phyloP scores from a whole-genome alignment of 1,139 yeast genomes.

The Blastobotrys serpentis region DNA sequence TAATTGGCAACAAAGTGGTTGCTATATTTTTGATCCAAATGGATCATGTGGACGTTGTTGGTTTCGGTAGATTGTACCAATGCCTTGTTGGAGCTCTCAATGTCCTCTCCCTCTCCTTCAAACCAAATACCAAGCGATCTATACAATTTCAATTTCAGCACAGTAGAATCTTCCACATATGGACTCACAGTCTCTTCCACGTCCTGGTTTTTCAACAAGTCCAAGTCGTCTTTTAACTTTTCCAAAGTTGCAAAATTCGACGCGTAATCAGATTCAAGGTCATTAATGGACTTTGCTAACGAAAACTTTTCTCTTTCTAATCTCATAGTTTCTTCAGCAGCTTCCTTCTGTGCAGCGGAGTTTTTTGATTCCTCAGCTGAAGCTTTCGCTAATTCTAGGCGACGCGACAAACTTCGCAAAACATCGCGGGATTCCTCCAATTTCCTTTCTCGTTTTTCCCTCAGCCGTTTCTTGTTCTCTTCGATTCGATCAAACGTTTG shows the following conservation, averaged over 20 bases:
- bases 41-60: constrained; percentile 52
- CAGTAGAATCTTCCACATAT: constrained; percentile 38
- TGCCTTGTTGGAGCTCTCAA: constrained; percentile 41
- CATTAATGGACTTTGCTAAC: constrained; percentile 57
- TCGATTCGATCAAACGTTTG: constrained; percentile 28
- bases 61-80: constrained; percentile 52
- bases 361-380: constrained; percentile 36
- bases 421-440: constrained; percentile 25
- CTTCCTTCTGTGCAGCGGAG: constrained; percentile 34
- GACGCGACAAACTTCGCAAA: constrained; percentile 33
- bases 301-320: constrained; percentile 53
- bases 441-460: constrained; percentile 21
- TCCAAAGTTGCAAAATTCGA: constrained; percentile 47
- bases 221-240: constrained; percentile 44
- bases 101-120: constrained; percentile 35
- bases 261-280: constrained; percentile 53
- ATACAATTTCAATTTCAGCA: constrained; percentile 42
- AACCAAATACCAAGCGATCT: constrained; percentile 41
- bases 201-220: constrained; percentile 38
- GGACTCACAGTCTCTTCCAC: constrained; percentile 33
- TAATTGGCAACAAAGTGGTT: constrained; percentile 65
- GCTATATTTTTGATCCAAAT: constrained; percentile 57
- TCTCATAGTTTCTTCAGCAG: constrained; percentile 32
- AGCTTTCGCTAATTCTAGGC: constrained; percentile 32
- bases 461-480: constrained; percentile 22